These are phyloP conservation scores for Globisporangium radiosum DNA, from an alignment of 352 stramenopile genomes.

Conservation along the genomic window DNA sequence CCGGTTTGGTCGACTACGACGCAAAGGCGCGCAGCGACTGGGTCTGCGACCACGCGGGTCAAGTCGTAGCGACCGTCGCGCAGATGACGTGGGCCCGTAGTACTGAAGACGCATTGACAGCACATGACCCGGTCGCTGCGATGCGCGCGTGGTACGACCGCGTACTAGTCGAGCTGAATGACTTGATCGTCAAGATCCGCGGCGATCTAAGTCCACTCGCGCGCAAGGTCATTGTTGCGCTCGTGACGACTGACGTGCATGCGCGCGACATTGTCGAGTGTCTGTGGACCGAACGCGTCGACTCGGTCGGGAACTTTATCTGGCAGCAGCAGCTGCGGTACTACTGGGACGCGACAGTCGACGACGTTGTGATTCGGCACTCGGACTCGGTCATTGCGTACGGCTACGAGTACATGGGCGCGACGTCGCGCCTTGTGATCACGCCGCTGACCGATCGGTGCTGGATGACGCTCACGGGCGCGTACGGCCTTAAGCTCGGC, in stretches of 20 bases:
- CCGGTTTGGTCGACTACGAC: constrained; percentile 88
- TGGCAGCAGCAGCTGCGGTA: constrained; percentile 94
- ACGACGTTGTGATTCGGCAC: constrained; percentile 88
- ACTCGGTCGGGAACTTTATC: constrained; percentile 85
- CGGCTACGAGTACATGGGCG: constrained; percentile 94
- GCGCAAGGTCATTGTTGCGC: constrained; percentile 90
- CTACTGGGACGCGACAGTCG: constrained; percentile 87
- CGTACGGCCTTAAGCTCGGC: constrained; percentile 90
- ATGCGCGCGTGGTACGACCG: constrained; percentile 71
- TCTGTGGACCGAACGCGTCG: constrained; percentile 61
- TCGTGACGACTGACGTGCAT: constrained; percentile 92
- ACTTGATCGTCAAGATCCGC: constrained; percentile 91
- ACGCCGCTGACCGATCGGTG: constrained; percentile 91
- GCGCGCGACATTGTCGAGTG: constrained; percentile 85
- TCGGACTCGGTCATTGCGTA: constrained; percentile 87
- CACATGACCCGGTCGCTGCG: constrained; percentile 23
- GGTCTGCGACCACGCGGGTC: constrained; percentile 87
- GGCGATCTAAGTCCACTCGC: constrained; percentile 84
- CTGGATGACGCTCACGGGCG: constrained; percentile 94
- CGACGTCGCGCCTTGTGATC: constrained; percentile 83
- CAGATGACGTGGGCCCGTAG: constrained; percentile 91
- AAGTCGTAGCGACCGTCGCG: constrained; percentile 90
- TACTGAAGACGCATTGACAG: constrained; percentile 78
- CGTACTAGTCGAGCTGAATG: constrained; percentile 81
- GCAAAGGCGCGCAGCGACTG: constrained; percentile 72